Evolutionary conservation across 176 grass and related monocot species (phyloP).

Genomic region (Melocanna baccifera): DNA sequence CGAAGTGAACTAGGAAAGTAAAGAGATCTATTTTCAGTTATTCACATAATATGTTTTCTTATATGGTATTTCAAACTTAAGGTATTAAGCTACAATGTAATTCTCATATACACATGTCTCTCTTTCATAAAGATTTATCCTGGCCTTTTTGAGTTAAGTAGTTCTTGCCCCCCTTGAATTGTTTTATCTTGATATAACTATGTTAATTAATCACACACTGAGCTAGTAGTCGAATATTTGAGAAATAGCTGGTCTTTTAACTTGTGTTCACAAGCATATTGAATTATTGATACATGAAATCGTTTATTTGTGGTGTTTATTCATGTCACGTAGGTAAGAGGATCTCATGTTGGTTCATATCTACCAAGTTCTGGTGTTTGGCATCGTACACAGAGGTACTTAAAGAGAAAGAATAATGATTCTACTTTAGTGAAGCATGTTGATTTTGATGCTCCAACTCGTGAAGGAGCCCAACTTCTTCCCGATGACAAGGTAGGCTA

Average conservation of each 20-base stretch:
- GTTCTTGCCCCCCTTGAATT: not conserved
- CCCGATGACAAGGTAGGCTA: conserved; percentile 82
- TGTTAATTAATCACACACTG: not conserved
- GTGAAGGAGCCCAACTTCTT: conserved; percentile 75
- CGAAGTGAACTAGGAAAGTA: not conserved
- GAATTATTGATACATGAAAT: conserved; percentile 2
- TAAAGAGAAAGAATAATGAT: conserved; percentile 68
- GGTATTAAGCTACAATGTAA: conserved; percentile 9
- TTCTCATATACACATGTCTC: not conserved
- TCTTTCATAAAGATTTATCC: not conserved
- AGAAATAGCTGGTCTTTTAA: not conserved
- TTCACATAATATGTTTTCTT: not conserved
- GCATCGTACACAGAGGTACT: conserved; percentile 85
- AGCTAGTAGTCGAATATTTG: conserved; percentile 1
- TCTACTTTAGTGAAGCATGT: conserved; percentile 76
- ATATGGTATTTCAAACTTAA: not conserved
- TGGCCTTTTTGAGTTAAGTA: not conserved
- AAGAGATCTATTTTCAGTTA: not conserved
- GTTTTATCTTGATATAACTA: not conserved
- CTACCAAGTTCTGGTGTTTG: conserved; percentile 97
- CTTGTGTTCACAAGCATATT: conserved; percentile 21
- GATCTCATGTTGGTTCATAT: conserved; percentile 96
- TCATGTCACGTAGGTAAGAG: conserved; percentile 70
- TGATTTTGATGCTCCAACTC: conserved; percentile 97
- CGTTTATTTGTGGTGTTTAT: conserved; percentile 13